Evolutionary conservation across 805 yeast species (phyloP), one percentile per base, ranked within the genome.

Genomic region (Monosporozyma yasuniensis): DNA sequence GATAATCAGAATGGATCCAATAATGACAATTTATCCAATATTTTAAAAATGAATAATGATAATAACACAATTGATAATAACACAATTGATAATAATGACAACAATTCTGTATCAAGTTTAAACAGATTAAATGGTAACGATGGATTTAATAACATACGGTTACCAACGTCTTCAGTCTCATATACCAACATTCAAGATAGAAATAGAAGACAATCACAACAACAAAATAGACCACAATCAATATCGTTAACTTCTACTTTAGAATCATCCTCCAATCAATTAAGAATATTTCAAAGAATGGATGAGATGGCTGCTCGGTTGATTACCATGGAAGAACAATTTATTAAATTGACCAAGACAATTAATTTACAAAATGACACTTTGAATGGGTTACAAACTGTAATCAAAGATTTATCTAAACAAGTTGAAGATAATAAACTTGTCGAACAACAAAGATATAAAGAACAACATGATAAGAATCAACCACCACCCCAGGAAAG

Each of bases 241-340:
- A 22, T 50, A n/a, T 37, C 44, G 2, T 27, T 43, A 3, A 34
- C 44, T 2, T 35, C 52, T 5, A 41, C 47, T 10, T n/a, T 48
- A 22, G 47, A 44, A 12, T 47, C 54, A 4, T 25, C 42, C 12
- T 44, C 50, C 1, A 47, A 46, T 25, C 53, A 48, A 49, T 49
- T 63, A 16, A 54, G 63, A 46, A 53, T 64, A 47, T 63, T 58
- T 44, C 69, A 65, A 52, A 56, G 68, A 42, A 56, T 65, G 64
- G 68, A 64, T 44, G 69, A 65, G 27, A 49, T 65, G 27, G 56
- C 64, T 23, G 63, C 61, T 3, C 54, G 69, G 41, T 48, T 64
- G 48, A 58, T 61, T 1, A 55, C 54, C 8, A 57, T 65, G 67
- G 70, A 66, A 38, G 63, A 63, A 47, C 57, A 60, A 52, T 59